Base-by-base conservation (phyloP, 2,329 filamentous ascomycete species). In the Arthrobotrys entomopaga region DNA sequence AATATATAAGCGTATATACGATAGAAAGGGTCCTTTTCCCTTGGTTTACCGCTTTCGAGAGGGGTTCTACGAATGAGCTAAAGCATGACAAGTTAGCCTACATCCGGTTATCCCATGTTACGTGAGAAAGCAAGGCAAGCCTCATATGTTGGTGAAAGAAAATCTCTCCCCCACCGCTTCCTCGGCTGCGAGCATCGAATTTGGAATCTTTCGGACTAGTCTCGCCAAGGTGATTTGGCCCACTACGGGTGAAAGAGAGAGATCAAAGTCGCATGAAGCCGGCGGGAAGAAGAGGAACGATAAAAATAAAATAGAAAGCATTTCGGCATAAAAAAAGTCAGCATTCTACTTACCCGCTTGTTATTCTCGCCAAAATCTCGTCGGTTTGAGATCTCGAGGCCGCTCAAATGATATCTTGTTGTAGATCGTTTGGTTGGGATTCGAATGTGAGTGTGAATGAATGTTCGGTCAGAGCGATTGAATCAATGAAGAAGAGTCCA, bases 401-500 rank as follows among this genome's bases (percentile, higher is more conserved):
- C 29, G 29, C 29, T 34, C 1, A 34, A 8, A 34, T 6, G 29
- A 34, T 34, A 34, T 5, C 29, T 34, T 34, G 7, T 10, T 10
- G 29, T 34, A 10, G 29, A 10, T 34, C 29, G 29, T 6, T 5
- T 34, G 29, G 29, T 34, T n/a, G 29, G 10, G 29, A 34, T 34
- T 34, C 5, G 29, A 34, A 34, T 3, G 29, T 34, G 29, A 10
- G 29, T 34, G 29, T 34, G 29, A 8, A 10, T 34, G 29, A 8
- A 10, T 34, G 29, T 34, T 34, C 29, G 29, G 29, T 2, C 6
- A 34, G 29, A 34, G 5, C 29, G 29, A 34, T 34, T 34, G 2
- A 34, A 34, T 46, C 16, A 19, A 13, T 15, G 42, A 46, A 46
- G 42, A n/a, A 15, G 2, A 43, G 54, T 59, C 54, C 64, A 67